A percentile compares a stretch with the other conserved stretches of the same genome.
phyloP scores from a whole-genome alignment of 1,284 basidiomycete species.

The Phellopilus nigrolimitatus region DNA sequence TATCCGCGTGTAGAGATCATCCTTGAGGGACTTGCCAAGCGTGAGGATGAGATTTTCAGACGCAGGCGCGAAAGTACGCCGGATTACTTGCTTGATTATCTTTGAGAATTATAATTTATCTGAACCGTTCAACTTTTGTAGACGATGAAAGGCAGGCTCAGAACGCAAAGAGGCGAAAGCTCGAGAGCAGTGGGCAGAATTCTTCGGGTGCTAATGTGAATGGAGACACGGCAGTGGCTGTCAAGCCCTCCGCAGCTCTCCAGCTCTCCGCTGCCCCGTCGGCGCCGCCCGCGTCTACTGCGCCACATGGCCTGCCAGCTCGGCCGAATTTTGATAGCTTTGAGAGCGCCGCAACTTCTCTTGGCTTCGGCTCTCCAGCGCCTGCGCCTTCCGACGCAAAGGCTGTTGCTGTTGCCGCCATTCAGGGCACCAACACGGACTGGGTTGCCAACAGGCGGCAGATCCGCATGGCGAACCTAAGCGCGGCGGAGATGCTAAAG shows the following conservation, averaged over 20 bases:
- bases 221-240: constrained; percentile 33
- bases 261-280: constrained; percentile 40
- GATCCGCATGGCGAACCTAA: constrained; percentile 94
- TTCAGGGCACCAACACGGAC: constrained; percentile 78
- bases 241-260: constrained; percentile 23
- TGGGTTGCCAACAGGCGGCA: constrained; percentile 84
- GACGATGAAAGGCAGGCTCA: constrained; percentile 92
- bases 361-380: constrained; percentile 61
- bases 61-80: constrained; percentile 84
- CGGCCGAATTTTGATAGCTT: constrained; percentile 59
- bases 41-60: constrained; percentile 96
- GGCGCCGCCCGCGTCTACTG: constrained; percentile 39
- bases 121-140: constrained; percentile 32
- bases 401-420: constrained; percentile 55
- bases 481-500: constrained; percentile 89
- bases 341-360: constrained; percentile 67
- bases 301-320: constrained; percentile 50
- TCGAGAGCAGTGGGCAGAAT: constrained; percentile 60
- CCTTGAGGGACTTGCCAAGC: constrained; percentile 86
- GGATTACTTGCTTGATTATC: constrained; percentile 23
- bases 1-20: constrained; percentile 88
- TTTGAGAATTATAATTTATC: constrained; percentile 14
- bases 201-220: constrained; percentile 34
- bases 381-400: constrained; percentile 47
- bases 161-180: constrained; percentile 81